Evolutionary conservation across 768 basidiomycete species (phyloP), one percentile per base, ranked within the genome.

Genomic region (Sarcodon aspratus): DNA sequence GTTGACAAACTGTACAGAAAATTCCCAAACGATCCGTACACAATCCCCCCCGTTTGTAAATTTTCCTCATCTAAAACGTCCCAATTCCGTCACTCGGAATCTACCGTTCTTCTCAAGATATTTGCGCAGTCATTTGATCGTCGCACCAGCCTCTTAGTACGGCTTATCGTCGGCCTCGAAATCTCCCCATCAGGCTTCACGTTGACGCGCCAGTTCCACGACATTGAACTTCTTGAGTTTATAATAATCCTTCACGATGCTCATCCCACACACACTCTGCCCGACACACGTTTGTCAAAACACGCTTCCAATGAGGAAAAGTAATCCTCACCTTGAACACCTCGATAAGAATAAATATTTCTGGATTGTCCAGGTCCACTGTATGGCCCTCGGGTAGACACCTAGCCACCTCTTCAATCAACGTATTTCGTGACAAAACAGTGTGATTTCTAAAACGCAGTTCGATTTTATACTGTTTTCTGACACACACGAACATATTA

Each of bases 401-500:
- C 54, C 74, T 70, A 0, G 82, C 88, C 36, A 91, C 69, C 45
- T 74, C 75, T 50, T 85, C 73, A 31, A 90, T 81, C 27, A 91
- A 61, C 8, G 59, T 64, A 45, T 72, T 68, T 12, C 84, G 77
- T 9, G 74, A 56, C 21, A 91, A 61, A 6, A 78, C 81, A n/a
- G 71, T 82, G 53, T 91, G 88, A 58, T 90, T 89, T 37, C 88
- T 76, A 32, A 82, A 63, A 45, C 81, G 73, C 45, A 87, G 58
- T 55, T 91, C 87, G 35, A 91, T 78, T 62, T 90, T 90, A 67
- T 86, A 92, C 89, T 91, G 51, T 37, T 9, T n/a, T 11, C 12
- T 8, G 44, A 7, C 44, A 36, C 18, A 9, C 33, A 21, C 42
- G n/a, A 18, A 10, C 3, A 33, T 17, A 32, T 50, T 12, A 44